phyloP scores from a whole-genome alignment of 2,329 filamentous ascomycete genomes.

The Fusarium bulbicola region DNA sequence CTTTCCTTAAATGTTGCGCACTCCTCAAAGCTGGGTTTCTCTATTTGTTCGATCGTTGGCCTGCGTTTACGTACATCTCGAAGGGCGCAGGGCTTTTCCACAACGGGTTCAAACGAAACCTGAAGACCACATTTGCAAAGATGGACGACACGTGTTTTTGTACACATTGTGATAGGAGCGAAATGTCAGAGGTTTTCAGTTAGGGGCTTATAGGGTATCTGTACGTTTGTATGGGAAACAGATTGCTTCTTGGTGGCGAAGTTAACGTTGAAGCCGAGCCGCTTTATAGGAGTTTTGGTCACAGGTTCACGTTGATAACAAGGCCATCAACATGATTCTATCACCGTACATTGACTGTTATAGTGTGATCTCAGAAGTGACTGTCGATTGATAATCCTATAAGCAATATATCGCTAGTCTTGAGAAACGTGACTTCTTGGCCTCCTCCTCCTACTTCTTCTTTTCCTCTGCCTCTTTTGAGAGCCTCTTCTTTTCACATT shows the following conservation, averaged over 20 bases:
- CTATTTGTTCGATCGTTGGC: not conserved
- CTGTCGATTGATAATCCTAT: rapidly evolving
- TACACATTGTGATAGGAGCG: not conserved
- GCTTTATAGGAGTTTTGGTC: not conserved
- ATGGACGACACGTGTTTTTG: not conserved
- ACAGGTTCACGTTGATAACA: not conserved
- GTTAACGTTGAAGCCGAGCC: not conserved
- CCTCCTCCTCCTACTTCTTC: not conserved
- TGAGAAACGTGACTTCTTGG: not conserved
- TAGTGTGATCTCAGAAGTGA: no score
- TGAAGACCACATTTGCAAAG: not conserved
- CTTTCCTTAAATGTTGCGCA: not conserved
- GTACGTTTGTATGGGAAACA: no score
- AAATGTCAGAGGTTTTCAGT: rapidly evolving
- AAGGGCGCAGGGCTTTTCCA: rapidly evolving
- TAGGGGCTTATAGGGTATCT: rapidly evolving
- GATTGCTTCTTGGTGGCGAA: not conserved
- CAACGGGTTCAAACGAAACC: not conserved
- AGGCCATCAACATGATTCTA: not conserved
- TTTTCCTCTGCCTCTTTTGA: not conserved
- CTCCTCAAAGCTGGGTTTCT: not conserved
- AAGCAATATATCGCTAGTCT: not conserved
- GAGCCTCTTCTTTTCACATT: not conserved
- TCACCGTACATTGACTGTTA: rapidly evolving
- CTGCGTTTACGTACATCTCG: not conserved